Base-by-base conservation (phyloP, 1,284 basidiomycete species). In the Cryptococcus sp. region DNA sequence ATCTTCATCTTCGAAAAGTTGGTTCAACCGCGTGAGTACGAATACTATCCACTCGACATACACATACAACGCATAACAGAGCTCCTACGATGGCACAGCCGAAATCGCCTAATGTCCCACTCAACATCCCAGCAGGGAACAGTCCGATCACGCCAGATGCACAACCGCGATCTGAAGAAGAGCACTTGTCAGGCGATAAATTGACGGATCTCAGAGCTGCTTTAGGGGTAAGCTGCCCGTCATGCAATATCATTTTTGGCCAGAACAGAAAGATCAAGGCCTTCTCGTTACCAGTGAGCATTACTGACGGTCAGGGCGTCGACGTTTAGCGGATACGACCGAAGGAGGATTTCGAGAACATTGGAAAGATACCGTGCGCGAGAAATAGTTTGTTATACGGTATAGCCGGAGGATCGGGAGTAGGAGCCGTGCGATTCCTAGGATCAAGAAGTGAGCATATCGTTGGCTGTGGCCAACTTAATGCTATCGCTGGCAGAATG, bases 311-410 rank as follows among this genome's bases (percentile, higher is more conserved):
- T 35, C 5, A 2, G 30, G 30, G 4, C 43, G 6, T 3, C 42
- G 23, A 17, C n/a, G n/a, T 42, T 20, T 45, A 64, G 63, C 49
- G 63, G 25, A 64, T 64, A 64, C 49, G 41, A 5, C 55, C 82
- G n/a, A 63, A 66, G 22, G 58, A 63, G 11, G 67, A 84, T 25
- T 66, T 85, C 23, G 65, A 70, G 48, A 58, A 63, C n/a, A 70
- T 77, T 35, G 72, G 69, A 10, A 51, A 65, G 45, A 67, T 75
- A 49, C 77, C 78, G 30, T 77, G 78, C 54, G 65, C 71, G n/a
- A 60, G 79, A 48, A 68, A 70, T 43, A 70, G 70, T 60, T 60
- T 77, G 54, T 59, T 80, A 39, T 74, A 74, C 58, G 77, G 74
- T n/a, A 78, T 79, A 25, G 72, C 64, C 7, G 73, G 71, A 17